Percentiles rank a stretch among this genome's conserved stretches.
Conservation (phyloP, 208 protist genomes). For the Zelonia costaricensis region DNA sequence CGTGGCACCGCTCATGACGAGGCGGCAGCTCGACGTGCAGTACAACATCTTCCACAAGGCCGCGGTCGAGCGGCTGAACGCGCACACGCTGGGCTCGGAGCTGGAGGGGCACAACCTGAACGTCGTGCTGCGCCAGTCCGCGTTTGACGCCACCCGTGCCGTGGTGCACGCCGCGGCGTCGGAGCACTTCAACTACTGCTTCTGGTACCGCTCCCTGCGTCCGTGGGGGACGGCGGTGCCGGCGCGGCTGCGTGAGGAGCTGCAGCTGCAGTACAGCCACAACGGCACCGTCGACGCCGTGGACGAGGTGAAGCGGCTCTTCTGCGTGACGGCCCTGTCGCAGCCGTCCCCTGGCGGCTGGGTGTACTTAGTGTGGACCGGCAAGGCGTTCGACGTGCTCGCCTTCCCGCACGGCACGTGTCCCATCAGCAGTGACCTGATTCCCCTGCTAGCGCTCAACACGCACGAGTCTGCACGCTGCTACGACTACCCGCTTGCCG, state of each 20-base stretch:
- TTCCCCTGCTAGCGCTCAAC: constrained; percentile 79
- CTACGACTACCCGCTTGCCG: constrained; percentile 54
- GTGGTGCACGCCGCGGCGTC: constrained; percentile 69
- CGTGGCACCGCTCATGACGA: constrained; percentile 68
- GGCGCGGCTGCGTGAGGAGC: constrained; percentile 54
- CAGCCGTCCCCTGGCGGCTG: constrained; percentile 68
- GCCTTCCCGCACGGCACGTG: constrained; percentile 77
- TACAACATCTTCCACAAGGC: constrained; percentile 84
- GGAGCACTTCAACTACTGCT: constrained; percentile 93
- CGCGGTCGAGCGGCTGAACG: constrained; percentile 73
- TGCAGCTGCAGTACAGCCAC: constrained; percentile 77
- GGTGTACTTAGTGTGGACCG: constrained; percentile 88
- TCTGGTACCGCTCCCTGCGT: constrained; percentile 85
- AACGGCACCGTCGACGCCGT: constrained; percentile 64
- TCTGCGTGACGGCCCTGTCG: constrained; percentile 56
- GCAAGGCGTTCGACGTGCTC: constrained; percentile 77
- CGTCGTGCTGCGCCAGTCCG: constrained; percentile 73
- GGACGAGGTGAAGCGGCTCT: constrained; percentile 58
- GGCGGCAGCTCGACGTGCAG: constrained; percentile 73
- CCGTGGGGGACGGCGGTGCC: constrained; percentile 80
- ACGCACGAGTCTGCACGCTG: constrained; percentile 61
- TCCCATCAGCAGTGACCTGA: constrained; percentile 73
- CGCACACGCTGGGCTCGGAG: constrained; percentile 67
- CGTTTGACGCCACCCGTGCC: constrained; percentile 79
- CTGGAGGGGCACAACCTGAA: constrained; percentile 86